A percentile compares a stretch with the other conserved stretches of the same genome.
Evolutionary conservation across 148 eudicot species (phyloP).

Genomic region (Silene conica): DNA sequence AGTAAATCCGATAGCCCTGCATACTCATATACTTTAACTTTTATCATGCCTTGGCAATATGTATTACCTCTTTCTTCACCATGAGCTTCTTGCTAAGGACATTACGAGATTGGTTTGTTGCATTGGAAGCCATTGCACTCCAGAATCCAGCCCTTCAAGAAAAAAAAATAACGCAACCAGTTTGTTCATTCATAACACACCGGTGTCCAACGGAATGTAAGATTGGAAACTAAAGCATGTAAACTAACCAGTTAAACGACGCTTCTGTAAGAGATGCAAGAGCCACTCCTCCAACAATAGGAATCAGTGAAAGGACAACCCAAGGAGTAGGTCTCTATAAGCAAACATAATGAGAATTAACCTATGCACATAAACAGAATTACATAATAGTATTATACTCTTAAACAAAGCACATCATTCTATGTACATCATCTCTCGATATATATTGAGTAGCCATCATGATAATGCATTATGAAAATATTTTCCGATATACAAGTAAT

Average conservation of each 20-base stretch:
- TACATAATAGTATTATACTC: not conserved
- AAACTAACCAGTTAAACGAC: conserved; percentile 84
- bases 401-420: not conserved
- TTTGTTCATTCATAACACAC: not conserved
- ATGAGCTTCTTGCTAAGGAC: conserved; percentile 95
- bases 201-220: conserved; percentile 3
- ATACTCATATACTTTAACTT: not conserved
- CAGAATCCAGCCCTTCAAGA: conserved; percentile 82
- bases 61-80: conserved; percentile 80
- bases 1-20: too few species aligned
- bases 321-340: conserved; percentile 68
- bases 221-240: conserved; percentile 1
- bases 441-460: not conserved
- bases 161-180: conserved; percentile 14
- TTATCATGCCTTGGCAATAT: not conserved
- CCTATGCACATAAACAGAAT: conserved; percentile 1
- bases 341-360: conserved; percentile 5
- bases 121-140: conserved; percentile 97
- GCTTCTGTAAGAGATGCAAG: conserved; percentile 90
- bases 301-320: conserved; percentile 79
- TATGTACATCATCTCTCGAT: not conserved
- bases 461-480: not conserved
- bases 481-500: not conserved
- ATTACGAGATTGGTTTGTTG: conserved; percentile 85
- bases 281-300: conserved; percentile 94